Evolutionary conservation across 768 basidiomycete genomes (phyloP).

Genomic region (Suillus clintonianus): DNA sequence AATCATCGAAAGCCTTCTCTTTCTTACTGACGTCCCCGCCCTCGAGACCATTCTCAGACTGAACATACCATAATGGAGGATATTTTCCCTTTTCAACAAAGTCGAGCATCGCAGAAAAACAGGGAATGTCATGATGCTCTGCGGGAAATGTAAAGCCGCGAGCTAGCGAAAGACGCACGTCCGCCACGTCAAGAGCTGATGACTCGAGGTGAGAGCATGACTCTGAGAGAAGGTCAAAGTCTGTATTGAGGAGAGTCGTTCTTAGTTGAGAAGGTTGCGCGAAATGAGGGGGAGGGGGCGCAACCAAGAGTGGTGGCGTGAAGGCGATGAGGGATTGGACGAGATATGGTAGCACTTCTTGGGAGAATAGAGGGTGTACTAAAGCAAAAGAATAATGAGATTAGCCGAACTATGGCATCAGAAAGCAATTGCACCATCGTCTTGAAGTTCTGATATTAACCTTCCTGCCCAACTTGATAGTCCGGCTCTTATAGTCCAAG

Average conservation of each 20-base stretch:
- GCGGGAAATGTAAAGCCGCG: conserved; percentile 61
- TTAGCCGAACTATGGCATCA: not conserved
- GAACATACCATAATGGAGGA: conserved; percentile 61
- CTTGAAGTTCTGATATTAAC: conserved; percentile 69
- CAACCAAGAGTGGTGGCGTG: conserved; percentile 51
- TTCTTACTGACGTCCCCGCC: conserved; percentile 54
- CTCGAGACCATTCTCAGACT: conserved; percentile 33
- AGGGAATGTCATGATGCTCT: conserved; percentile 56
- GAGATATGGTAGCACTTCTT: conserved; percentile 65
- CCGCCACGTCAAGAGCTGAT: conserved; percentile 75
- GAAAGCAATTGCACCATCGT: conserved; percentile 50
- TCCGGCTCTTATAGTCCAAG: conserved; percentile 65
- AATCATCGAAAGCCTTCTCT: conserved; percentile 75
- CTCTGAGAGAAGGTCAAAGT: conserved; percentile 75
- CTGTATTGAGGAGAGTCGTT: conserved; percentile 54
- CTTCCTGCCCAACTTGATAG: conserved; percentile 81
- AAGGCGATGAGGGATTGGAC: conserved; percentile 59
- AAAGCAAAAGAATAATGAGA: conserved; percentile 1
- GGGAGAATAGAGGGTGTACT: conserved; percentile 62
- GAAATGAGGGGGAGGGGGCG: conserved; percentile 40
- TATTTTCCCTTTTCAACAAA: conserved; percentile 78
- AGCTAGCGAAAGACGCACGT: conserved; percentile 71
- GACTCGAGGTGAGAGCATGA: conserved; percentile 77
- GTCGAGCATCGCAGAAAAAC: conserved; percentile 62
- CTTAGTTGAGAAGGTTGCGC: conserved; percentile 42